Evolutionary conservation across 108 stramenopile genomes (phyloP).

Genomic region (Skeletonema potamos): DNA sequence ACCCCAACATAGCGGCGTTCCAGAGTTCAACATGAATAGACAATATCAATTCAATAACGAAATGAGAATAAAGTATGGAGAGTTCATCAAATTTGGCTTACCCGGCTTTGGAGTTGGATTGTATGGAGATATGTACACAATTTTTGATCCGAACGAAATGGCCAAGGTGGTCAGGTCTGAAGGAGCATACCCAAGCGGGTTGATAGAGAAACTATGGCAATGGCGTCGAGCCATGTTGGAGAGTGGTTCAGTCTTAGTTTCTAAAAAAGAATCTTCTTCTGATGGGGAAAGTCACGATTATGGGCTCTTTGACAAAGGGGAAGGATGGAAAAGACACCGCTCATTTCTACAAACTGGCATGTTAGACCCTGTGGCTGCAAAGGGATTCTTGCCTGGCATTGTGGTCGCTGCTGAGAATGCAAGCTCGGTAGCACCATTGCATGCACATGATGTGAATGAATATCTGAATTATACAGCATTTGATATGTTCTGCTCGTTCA

Average conservation of each 20-base stretch:
- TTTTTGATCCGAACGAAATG: conserved; percentile 38
- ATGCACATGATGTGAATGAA: conserved; percentile 22
- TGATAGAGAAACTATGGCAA: conserved; percentile 10
- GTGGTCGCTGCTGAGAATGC: conserved; percentile 27
- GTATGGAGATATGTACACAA: conserved; percentile 13
- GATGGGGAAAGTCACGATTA: conserved; percentile 9
- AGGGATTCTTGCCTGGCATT: conserved; percentile 28
- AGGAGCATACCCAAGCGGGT: conserved; percentile 15
- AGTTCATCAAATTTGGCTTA: conserved; percentile 31
- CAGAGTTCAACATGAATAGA: not conserved
- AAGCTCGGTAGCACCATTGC: conserved; percentile 19
- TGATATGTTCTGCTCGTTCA: conserved; percentile 36
- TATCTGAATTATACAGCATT: conserved; percentile 27
- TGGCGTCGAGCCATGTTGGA: conserved; percentile 13
- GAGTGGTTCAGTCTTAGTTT: not conserved
- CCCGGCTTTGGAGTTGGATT: conserved; percentile 25
- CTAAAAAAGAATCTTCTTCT: not conserved
- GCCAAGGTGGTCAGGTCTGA: conserved; percentile 24
- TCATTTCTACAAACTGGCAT: conserved; percentile 35
- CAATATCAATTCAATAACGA: conserved; percentile 17
- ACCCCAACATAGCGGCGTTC: conserved; percentile 2
- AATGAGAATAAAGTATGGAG: conserved; percentile 19
- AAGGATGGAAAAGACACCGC: conserved; percentile 25
- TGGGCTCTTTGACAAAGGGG: conserved; percentile 16
- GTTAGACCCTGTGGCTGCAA: conserved; percentile 21